Base-by-base conservation (phyloP, 2,329 filamentous ascomycete species). In the Orbilia brochopaga region DNA sequence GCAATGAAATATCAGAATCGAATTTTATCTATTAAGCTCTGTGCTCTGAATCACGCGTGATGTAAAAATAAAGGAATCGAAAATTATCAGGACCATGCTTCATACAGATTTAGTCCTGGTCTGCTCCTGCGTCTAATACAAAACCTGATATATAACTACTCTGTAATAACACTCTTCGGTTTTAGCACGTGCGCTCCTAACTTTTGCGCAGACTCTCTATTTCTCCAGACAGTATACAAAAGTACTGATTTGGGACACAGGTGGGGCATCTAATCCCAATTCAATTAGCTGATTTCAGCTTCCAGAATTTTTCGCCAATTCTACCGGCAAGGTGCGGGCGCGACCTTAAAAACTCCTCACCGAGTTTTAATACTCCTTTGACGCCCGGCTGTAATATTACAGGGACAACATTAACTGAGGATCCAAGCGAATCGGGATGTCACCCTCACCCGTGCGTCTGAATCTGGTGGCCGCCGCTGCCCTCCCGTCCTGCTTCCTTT, bases 391-490 rank as follows among this genome's bases (percentile, higher is more conserved):
- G 62, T 65, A 72, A 56, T 72, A 60, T 59, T 72, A 61, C 66
- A 72, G 54, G 55, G 15, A 3, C n/a, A 5, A 4, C 5, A 48
- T 60, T 60, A 61, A 55, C 61, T 72, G 54, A 51, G 35, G 17
- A 15, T 35, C 56, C 67, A 72, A 72, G 67, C 67, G 67, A 72
- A 72, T 72, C 67, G 67, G 67, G 67, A 72, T 65, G 67, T 61
- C 60, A 72, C 67, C 67, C 67, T 72, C 67, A 65, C 60, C 67
- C 67, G 67, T 72, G 60, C 62, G 35, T 50, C 60, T 65, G 32
- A 46, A 59, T 70, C 66, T 64, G 44, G 44, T 48, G 44, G 44
- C 44, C 44, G 37, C 37, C 37, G 44, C 44, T 48, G 8, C 44
- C 15, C 44, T 48, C 44, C 44, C 15, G 21, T 19, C 40, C 44